These are phyloP conservation scores for Dinochytrium kinnereticum DNA, from an alignment of 371 early-diverging fungal genomes.

Conservation along the genomic window DNA sequence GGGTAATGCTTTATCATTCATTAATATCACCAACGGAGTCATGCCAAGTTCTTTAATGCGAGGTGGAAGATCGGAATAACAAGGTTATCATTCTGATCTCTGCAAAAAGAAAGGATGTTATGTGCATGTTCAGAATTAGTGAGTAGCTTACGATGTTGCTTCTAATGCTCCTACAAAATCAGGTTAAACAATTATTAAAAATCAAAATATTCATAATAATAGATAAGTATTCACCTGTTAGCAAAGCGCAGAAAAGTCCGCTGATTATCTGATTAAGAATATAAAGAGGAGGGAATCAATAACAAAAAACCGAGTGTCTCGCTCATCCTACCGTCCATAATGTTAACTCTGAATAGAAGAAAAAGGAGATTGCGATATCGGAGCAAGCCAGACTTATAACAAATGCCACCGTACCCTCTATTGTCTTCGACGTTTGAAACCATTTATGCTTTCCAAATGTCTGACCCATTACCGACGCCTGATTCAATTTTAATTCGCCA, in stretches of 20 bases:
- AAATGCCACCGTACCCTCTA: constrained; percentile 90
- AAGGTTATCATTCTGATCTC: constrained; percentile 60
- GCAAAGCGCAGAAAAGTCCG: background rate
- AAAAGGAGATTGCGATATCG: background rate
- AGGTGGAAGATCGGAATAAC: constrained; percentile 51
- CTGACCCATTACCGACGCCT: constrained; percentile 87
- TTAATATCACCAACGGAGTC: too few species aligned
- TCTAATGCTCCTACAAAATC: constrained; percentile 43
- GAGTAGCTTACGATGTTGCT: constrained; percentile 41
- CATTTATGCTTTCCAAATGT: constrained; percentile 71
- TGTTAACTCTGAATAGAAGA: constrained; percentile 9
- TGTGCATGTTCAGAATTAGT: too few species aligned
- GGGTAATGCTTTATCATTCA: too few species aligned
- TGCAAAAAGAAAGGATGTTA: background rate
- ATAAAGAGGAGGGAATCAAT: too few species aligned
- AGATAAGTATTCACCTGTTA: constrained; percentile 10
- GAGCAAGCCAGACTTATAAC: constrained; percentile 52
- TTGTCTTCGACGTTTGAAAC: constrained; percentile 79
- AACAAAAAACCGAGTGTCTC: too few species aligned
- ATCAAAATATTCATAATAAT: background rate
- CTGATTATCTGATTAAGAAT: too few species aligned
- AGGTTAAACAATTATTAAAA: constrained; percentile 15
- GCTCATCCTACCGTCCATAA: background rate
- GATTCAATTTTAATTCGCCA: background rate
- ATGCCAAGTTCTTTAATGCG: constrained; percentile 30